A percentile compares a stretch with the other conserved stretches of the same genome.
Evolutionary conservation across 495 filamentous ascomycete genomes (phyloP).

Genomic region (Xylaria flabelliformis): DNA sequence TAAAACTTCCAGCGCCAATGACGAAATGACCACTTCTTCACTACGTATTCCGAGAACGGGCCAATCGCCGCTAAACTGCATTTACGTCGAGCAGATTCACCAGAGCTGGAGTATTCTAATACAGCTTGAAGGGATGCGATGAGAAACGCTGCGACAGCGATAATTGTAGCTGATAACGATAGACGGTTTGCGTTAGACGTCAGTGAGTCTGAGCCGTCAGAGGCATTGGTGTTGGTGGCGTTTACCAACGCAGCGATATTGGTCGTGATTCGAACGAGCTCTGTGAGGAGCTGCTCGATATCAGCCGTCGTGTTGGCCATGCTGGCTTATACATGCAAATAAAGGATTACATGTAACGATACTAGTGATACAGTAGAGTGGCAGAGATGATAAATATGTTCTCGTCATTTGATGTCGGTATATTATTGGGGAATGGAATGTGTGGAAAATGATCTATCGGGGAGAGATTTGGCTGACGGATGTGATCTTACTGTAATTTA

Average conservation of each 20-base stretch:
- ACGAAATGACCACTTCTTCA: not conserved
- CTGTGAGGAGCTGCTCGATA: not conserved
- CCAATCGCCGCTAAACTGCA: not conserved
- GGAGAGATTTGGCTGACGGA: not conserved
- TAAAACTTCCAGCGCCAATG: slow-evolving; percentile 5
- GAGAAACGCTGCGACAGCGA: too few species aligned
- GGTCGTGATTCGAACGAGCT: too few species aligned
- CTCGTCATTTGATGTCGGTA: not conserved
- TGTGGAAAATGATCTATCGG: not conserved
- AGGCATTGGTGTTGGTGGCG: too few species aligned
- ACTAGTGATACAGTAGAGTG: not conserved
- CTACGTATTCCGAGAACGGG: not conserved
- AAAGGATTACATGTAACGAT: not conserved
- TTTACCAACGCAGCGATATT: too few species aligned
- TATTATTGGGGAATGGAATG: not conserved
- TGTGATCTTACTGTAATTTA: too few species aligned
- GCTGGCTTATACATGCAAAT: not conserved
- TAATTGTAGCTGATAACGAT: too few species aligned
- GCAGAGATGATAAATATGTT: not conserved
- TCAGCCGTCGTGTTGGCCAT: not conserved
- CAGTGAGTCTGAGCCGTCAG: too few species aligned
- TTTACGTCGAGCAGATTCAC: not conserved
- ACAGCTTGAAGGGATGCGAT: not conserved
- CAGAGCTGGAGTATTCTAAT: not conserved
- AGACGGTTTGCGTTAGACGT: too few species aligned